Conservation (phyloP, 2,329 filamentous ascomycete genomes). For the Cadophora malorum region DNA sequence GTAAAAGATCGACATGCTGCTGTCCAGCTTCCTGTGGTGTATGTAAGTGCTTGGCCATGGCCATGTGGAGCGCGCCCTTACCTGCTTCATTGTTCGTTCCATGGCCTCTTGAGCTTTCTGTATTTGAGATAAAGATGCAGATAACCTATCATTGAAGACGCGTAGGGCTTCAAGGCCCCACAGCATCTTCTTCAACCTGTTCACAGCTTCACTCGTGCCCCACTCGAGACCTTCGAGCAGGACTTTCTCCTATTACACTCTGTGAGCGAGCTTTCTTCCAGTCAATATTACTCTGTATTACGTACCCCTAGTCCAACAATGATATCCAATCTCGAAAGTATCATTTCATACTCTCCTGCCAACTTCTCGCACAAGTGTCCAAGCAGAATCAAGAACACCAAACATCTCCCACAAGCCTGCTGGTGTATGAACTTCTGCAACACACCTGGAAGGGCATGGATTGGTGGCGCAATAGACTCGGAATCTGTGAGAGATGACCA, state of each 20-base stretch:
- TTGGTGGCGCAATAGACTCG: constrained; percentile 19
- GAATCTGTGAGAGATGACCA: constrained; percentile 31
- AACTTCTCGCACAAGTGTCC: constrained; percentile 35
- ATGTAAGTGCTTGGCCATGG: neutral
- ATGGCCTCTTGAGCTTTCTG: constrained; percentile 33
- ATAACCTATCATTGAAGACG: constrained; percentile 34
- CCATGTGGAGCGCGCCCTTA: neutral
- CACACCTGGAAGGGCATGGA: constrained; percentile 19
- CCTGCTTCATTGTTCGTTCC: constrained; percentile 31
- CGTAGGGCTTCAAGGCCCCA: constrained; percentile 35
- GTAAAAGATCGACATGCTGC: constrained; percentile 31
- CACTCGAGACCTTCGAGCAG: constrained; percentile 33
- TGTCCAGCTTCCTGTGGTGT: constrained; percentile 26
- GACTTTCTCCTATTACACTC: constrained; percentile 29
- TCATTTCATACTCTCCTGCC: constrained; percentile 32
- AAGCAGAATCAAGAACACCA: constrained; percentile 34
- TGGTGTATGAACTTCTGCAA: constrained; percentile 35
- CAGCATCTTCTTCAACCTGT: constrained; percentile 36
- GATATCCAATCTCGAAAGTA: constrained; percentile 25
- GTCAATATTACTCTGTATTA: neutral
- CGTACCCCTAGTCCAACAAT: constrained; percentile 33
- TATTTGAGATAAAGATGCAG: constrained; percentile 32
- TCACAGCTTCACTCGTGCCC: constrained; percentile 30
- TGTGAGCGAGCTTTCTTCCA: neutral
- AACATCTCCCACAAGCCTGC: constrained; percentile 32